These are phyloP conservation scores for Termitomyces titanicus DNA, from an alignment of 768 basidiomycete genomes.

Conservation along the genomic window DNA sequence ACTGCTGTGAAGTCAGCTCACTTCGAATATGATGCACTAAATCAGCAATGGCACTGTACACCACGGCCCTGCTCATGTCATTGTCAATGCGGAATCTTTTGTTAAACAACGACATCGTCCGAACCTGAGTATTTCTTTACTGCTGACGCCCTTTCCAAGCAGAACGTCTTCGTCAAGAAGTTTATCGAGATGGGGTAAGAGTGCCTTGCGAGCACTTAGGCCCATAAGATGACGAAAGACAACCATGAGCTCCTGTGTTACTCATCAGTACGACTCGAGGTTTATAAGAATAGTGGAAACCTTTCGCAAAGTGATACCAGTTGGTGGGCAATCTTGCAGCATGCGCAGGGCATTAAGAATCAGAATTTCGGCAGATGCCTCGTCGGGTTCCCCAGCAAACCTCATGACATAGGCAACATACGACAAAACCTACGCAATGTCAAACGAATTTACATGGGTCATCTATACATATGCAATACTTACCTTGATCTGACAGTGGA, in stretches of 20 bases:
- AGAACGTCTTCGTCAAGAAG: constrained; percentile 89
- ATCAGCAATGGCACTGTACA: constrained; percentile 89
- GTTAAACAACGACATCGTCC: not conserved
- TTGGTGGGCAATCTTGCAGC: constrained; percentile 89
- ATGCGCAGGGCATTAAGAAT: constrained; percentile 81
- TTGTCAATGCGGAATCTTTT: constrained; percentile 4
- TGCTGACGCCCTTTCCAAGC: constrained; percentile 79
- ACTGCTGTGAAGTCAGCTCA: constrained; percentile 74
- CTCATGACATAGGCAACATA: constrained; percentile 90
- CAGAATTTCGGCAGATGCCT: constrained; percentile 76
- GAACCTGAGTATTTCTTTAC: constrained; percentile 81
- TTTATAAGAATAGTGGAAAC: constrained; percentile 32
- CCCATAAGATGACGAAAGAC: constrained; percentile 88
- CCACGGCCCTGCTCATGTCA: constrained; percentile 51
- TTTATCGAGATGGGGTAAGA: constrained; percentile 82
- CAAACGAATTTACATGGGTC: not conserved
- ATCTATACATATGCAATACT: constrained; percentile 14
- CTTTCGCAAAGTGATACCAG: constrained; percentile 78
- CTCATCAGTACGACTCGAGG: constrained; percentile 9
- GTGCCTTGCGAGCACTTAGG: constrained; percentile 70
- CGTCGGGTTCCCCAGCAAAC: constrained; percentile 51
- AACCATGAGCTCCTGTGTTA: constrained; percentile 78
- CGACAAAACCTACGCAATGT: constrained; percentile 68
- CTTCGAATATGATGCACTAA: constrained; percentile 87
- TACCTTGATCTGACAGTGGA: constrained; percentile 90